phyloP scores from a whole-genome alignment of 177 flowering plant species.

The Tripterygium wilfordii region DNA sequence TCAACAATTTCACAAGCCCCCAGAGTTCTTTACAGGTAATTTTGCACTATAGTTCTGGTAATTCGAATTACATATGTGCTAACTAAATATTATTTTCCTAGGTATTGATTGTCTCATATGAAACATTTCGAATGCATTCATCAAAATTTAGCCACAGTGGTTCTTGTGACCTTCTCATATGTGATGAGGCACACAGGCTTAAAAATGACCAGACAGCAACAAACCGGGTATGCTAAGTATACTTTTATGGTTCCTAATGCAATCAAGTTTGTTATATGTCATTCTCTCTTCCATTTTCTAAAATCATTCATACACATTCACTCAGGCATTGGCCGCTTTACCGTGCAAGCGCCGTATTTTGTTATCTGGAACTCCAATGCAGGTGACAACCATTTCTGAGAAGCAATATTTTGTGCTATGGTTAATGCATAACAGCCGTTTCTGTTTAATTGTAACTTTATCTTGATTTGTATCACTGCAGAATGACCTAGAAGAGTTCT shows the following conservation, averaged over 20 bases:
- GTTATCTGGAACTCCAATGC: conserved; percentile 98
- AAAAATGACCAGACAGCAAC: conserved; percentile 97
- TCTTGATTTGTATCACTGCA: conserved; percentile 16
- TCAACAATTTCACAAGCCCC: conserved; percentile 60
- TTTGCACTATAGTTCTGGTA: not conserved
- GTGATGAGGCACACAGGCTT: conserved; percentile 98
- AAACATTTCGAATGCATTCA: conserved; percentile 97
- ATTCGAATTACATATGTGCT: conserved; percentile 2
- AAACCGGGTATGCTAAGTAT: conserved; percentile 54
- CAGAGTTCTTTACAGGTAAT: conserved; percentile 63
- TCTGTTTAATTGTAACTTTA: not conserved
- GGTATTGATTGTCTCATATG: conserved; percentile 96
- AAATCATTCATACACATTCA: conserved; percentile 5
- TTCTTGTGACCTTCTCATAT: conserved; percentile 93
- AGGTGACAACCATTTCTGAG: conserved; percentile 45
- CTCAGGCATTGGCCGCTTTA: conserved; percentile 89
- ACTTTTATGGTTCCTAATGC: not conserved
- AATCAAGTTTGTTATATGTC: not conserved
- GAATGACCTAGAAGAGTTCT: conserved; percentile 99
- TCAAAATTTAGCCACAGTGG: conserved; percentile 65
- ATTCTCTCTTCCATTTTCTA: not conserved
- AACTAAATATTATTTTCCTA: conserved; percentile 17
- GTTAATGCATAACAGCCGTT: no score
- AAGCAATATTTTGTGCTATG: no score
- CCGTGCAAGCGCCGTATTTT: conserved; percentile 82